Evolutionary conservation across 139 green algal genomes (phyloP).

Genomic region (Closterium sp.): DNA sequence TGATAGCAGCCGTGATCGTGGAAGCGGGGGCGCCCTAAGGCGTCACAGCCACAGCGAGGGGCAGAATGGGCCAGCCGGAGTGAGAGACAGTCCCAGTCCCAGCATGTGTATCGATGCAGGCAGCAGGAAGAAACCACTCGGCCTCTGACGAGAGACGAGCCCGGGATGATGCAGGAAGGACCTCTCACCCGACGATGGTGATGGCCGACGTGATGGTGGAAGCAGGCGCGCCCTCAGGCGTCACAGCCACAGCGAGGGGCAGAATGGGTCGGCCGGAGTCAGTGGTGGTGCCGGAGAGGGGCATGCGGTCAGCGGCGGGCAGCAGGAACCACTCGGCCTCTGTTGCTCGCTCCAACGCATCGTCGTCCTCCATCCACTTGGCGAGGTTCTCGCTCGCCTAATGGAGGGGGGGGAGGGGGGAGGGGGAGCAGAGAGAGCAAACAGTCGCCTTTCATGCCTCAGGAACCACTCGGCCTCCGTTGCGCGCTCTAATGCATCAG

Average conservation of each 20-base stretch:
- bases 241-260: no score
- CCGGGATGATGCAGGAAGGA: no score
- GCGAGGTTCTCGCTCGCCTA: background rate
- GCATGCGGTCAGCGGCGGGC: background rate
- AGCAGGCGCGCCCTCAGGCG: background rate
- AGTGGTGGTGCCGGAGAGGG: no score
- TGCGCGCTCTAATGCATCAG: constrained; percentile 24
- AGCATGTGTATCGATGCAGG: no score
- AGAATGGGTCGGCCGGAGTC: no score
- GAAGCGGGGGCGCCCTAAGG: background rate
- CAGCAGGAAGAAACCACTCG: constrained; percentile 1
- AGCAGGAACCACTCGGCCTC: constrained; percentile 35
- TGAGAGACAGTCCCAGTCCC: no score
- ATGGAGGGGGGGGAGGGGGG: no score
- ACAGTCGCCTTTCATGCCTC: background rate
- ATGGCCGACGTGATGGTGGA: background rate
- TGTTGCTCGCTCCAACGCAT: constrained; percentile 21
- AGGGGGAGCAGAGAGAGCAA: no score
- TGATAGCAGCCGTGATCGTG: background rate
- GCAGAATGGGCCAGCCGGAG: background rate
- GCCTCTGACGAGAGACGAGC: no score
- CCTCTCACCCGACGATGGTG: constrained; percentile 30
- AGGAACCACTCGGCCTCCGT: constrained; percentile 22
- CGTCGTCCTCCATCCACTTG: constrained; percentile 27
- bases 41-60: background rate